Evolutionary conservation across 768 basidiomycete genomes (phyloP).

Genomic region (Vishniacozyma victoriae): DNA sequence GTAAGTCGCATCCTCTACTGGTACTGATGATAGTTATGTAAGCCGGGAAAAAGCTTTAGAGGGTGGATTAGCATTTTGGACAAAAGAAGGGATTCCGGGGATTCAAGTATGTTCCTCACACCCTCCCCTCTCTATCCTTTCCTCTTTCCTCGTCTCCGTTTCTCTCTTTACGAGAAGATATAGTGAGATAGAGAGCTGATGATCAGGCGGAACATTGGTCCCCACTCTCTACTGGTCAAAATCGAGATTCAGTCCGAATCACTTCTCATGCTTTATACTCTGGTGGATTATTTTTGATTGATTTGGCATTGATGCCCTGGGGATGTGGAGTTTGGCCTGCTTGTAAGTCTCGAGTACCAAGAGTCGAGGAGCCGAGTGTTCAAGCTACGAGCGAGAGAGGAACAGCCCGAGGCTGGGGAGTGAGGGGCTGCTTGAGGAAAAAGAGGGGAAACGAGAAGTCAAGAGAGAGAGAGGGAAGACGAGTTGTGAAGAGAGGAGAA

Average conservation of each 20-base stretch:
- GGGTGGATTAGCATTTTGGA: slow-evolving; percentile 41
- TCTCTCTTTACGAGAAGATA: not conserved
- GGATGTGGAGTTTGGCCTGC: slow-evolving; percentile 47
- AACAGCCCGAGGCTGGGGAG: not conserved
- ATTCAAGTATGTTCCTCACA: slow-evolving; percentile 32
- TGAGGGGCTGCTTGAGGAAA: too few relatives aligned
- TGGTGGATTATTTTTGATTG: slow-evolving; percentile 42
- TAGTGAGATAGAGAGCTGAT: not conserved
- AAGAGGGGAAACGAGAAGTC: too few relatives aligned
- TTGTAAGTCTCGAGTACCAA: slow-evolving; percentile 23
- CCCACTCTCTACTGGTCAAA: slow-evolving; percentile 8
- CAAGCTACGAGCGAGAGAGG: not conserved
- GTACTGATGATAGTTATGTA: slow-evolving; percentile 26
- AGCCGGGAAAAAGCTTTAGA: slow-evolving; percentile 26
- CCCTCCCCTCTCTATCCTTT: not conserved
- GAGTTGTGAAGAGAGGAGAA: not conserved
- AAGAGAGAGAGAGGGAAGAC: too few relatives aligned
- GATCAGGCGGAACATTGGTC: slow-evolving; percentile 39
- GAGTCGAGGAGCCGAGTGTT: not conserved
- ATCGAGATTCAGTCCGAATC: slow-evolving; percentile 36
- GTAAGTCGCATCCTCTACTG: slow-evolving; percentile 14
- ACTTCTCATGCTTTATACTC: slow-evolving; percentile 33
- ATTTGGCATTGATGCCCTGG: slow-evolving; percentile 42
- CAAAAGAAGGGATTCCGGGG: slow-evolving; percentile 33
- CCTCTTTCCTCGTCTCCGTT: not conserved